These are phyloP conservation scores for Gilbertella persicaria DNA, from an alignment of 371 early-diverging fungal genomes.

Conservation along the genomic window DNA sequence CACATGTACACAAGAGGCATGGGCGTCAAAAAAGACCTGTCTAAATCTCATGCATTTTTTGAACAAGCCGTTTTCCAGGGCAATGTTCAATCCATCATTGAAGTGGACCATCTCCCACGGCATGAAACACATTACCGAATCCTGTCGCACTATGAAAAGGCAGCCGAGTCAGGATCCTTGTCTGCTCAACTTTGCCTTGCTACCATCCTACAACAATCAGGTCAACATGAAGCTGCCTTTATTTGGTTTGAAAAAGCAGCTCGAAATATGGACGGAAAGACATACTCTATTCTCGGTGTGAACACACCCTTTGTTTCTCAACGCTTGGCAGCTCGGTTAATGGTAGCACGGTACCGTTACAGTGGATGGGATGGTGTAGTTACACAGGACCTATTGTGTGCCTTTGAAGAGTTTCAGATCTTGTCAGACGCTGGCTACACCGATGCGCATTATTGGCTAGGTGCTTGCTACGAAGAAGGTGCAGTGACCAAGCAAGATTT, in stretches of 20 bases:
- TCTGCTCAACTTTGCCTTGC: conserved; percentile 38
- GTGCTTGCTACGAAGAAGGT: conserved; percentile 41
- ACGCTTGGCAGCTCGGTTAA: conserved; percentile 26
- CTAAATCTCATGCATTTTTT: conserved; percentile 58
- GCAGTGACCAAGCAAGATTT: conserved; percentile 9
- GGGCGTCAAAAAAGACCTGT: conserved; percentile 44
- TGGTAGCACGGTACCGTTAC: conserved; percentile 39
- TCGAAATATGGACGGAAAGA: conserved; percentile 11
- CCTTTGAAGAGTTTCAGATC: conserved; percentile 30
- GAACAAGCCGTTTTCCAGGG: conserved; percentile 54
- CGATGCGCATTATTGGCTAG: conserved; percentile 40
- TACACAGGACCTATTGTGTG: conserved; percentile 18
- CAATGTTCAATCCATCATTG: conserved; percentile 61
- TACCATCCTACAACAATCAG: conserved; percentile 13
- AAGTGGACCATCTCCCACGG: conserved; percentile 13
- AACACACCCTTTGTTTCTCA: conserved; percentile 6
- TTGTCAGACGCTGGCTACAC: conserved; percentile 23
- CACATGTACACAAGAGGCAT: conserved; percentile 39
- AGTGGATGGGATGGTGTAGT: conserved; percentile 33
- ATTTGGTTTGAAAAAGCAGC: conserved; percentile 50
- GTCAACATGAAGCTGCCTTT: conserved; percentile 20
- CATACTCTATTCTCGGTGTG: conserved; percentile 3
- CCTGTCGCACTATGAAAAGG: conserved; percentile 17
- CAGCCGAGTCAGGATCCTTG: conserved; percentile 48
- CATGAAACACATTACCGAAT: not conserved